These are phyloP conservation scores for Trypanosoma scelopori DNA, from an alignment of 208 protist genomes.

Conservation along the genomic window DNA sequence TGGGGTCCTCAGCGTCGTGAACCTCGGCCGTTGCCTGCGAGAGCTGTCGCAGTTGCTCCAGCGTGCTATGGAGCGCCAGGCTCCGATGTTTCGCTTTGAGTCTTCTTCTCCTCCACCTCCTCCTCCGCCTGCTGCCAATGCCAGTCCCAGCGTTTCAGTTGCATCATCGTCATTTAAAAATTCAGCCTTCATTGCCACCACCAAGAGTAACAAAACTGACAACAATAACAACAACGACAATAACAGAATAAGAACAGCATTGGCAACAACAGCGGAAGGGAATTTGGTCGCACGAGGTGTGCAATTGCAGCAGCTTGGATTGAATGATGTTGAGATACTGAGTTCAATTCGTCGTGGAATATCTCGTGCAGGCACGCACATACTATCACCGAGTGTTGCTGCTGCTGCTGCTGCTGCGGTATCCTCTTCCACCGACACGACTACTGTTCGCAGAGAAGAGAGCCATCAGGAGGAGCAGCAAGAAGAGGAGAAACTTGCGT, in stretches of 20 bases:
- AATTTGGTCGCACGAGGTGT: not conserved
- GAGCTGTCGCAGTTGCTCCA: not conserved
- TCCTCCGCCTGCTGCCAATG: not conserved
- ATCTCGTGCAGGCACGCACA: not conserved
- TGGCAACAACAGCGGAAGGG: not conserved
- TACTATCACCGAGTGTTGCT: too few relatives aligned
- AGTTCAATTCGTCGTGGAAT: not conserved
- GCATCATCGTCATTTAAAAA: not conserved
- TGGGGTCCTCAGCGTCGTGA: constrained; percentile 34
- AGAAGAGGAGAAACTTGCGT: constrained; percentile 20
- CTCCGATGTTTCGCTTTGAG: constrained; percentile 9
- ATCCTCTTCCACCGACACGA: not conserved
- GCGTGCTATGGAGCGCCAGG: not conserved
- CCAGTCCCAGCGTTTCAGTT: not conserved
- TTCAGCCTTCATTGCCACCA: not conserved
- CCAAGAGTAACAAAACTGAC: too few relatives aligned
- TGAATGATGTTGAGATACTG: constrained; percentile 6
- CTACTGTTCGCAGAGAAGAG: not conserved
- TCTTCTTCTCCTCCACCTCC: not conserved
- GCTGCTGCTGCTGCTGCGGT: not conserved
- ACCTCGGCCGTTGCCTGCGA: not conserved
- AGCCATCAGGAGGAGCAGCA: not conserved
- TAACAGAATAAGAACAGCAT: too few relatives aligned
- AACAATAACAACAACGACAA: too few relatives aligned
- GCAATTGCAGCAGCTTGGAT: not conserved